Base-by-base conservation (phyloP, 495 filamentous ascomycete genomes). In the Penicillium pancosmium region DNA sequence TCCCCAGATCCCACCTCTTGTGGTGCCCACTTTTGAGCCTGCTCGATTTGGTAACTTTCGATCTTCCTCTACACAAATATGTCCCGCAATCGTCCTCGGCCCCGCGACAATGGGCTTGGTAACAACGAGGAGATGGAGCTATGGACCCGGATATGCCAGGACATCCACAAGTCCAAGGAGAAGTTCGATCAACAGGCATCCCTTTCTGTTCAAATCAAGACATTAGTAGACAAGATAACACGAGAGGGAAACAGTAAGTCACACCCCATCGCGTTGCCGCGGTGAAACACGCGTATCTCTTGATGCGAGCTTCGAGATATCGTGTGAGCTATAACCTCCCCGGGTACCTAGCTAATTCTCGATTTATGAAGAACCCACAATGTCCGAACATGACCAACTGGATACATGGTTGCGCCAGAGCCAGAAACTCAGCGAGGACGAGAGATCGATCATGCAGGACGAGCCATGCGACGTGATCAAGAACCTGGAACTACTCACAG, bases 111-210 rank as follows among this genome's bases (percentile, higher is more conserved):
- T 69, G 78, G 78, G 13, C 70, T 77, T 18, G 77, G 76, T 19
- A 80, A 79, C 40, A 82, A 87, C 59, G 86, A 88, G 68, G 86
- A 88, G 67, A 79, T 82, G 44, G 79, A 82, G 55, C 78, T 88
- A 68, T 88, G 86, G 86, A 84, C 79, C 54, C 79, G 82, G 57
- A 85, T 88, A 48, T 75, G 81, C 27, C 82, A 79, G 44, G 84
- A 86, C 61, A 71, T 84, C 27, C 76, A 75, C 53, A 79, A 78
- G 61, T 83, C 82, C 27, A 86, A 85, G 66, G 85, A 88, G 61
- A 85, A 86, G 55, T 82, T 86, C 57, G 79, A 82, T 56, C 84
- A 84, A 59, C 74, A 79, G 49, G 75, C 74, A 35, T 73, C 68
- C 8, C 54, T 86, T 34, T 75, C 76, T 0, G 71, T 78, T 44